These are phyloP conservation scores for Aspergillus terreus DNA, from an alignment of 2,329 filamentous ascomycete species.

Conservation along the genomic window DNA sequence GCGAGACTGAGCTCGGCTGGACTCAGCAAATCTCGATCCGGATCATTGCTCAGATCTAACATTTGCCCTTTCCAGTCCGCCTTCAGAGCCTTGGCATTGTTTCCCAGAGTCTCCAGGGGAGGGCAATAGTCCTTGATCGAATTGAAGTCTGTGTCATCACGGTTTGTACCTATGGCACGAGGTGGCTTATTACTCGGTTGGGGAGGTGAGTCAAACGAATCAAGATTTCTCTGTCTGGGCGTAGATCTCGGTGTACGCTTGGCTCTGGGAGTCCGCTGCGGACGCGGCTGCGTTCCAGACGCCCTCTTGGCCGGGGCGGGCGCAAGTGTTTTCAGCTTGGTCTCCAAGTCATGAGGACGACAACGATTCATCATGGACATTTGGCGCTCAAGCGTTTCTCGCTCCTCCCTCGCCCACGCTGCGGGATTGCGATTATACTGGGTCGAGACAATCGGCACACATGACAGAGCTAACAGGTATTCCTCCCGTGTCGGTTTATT, in stretches of 20 bases:
- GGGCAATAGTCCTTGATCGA: conserved; percentile 71
- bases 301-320: conserved; percentile 34
- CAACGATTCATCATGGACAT: conserved; percentile 39
- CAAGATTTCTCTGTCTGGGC: conserved; percentile 36
- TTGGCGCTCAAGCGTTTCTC: conserved; percentile 40
- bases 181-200: conserved; percentile 40
- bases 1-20: conserved; percentile 74
- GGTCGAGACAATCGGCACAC: conserved; percentile 39
- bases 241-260: conserved; percentile 41
- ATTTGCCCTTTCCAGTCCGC: conserved; percentile 82
- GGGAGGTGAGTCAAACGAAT: conserved; percentile 34
- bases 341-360: conserved; percentile 26
- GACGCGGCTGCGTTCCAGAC: conserved; percentile 22
- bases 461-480: conserved; percentile 42
- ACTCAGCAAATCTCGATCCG: conserved; percentile 67
- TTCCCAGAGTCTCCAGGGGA: conserved; percentile 61
- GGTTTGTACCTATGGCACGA: conserved; percentile 54
- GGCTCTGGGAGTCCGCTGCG: conserved; percentile 29
- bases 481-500: conserved; percentile 44
- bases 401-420: conserved; percentile 41
- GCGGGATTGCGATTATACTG: conserved; percentile 44
- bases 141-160: conserved; percentile 78
- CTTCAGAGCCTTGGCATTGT: conserved; percentile 68
- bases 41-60: conserved; percentile 71
- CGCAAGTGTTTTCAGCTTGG: conserved; percentile 39